phyloP scores from a whole-genome alignment of 2,329 filamentous ascomycete genomes.

The Elsinoe ampelina region DNA sequence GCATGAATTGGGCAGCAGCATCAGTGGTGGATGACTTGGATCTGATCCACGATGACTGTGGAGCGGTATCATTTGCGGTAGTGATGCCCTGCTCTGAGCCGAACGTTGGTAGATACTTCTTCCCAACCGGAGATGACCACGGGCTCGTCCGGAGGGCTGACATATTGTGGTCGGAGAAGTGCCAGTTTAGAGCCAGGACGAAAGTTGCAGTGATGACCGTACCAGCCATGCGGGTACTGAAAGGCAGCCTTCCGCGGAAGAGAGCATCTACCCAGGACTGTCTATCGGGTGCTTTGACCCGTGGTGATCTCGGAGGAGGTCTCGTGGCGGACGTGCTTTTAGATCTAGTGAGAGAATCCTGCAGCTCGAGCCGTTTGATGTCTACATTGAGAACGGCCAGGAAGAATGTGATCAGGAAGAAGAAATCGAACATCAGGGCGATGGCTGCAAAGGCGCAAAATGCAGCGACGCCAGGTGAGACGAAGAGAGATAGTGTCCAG shows the following conservation, averaged over 20 bases:
- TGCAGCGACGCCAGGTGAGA: constrained; percentile 60
- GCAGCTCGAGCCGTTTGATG: constrained; percentile 64
- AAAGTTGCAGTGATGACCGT: constrained; percentile 65
- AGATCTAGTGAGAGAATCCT: constrained; percentile 53
- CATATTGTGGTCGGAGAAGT: constrained; percentile 55
- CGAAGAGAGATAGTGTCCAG: constrained; percentile 54
- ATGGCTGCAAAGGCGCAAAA: constrained; percentile 71
- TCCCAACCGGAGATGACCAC: constrained; percentile 12
- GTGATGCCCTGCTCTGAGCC: constrained; percentile 25
- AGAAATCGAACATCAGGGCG: constrained; percentile 66
- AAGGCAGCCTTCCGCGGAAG: constrained; percentile 54
- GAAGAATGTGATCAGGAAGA: constrained; percentile 73
- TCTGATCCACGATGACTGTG: constrained; percentile 66
- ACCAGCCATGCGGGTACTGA: constrained; percentile 66
- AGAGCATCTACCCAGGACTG: constrained; percentile 53
- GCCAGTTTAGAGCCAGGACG: constrained; percentile 64
- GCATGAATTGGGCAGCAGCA: constrained; percentile 66
- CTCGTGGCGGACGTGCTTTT: constrained; percentile 23
- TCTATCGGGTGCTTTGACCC: constrained; percentile 24
- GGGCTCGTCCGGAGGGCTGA: constrained; percentile 8
- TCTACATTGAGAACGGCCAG: constrained; percentile 70
- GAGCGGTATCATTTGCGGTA: constrained; percentile 62
- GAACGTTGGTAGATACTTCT: constrained; percentile 13
- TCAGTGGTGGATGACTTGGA: constrained; percentile 64
- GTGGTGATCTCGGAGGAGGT: constrained; percentile 14